Base-by-base conservation (phyloP, 352 stramenopile species). In the Phytophthora sansomeana region DNA sequence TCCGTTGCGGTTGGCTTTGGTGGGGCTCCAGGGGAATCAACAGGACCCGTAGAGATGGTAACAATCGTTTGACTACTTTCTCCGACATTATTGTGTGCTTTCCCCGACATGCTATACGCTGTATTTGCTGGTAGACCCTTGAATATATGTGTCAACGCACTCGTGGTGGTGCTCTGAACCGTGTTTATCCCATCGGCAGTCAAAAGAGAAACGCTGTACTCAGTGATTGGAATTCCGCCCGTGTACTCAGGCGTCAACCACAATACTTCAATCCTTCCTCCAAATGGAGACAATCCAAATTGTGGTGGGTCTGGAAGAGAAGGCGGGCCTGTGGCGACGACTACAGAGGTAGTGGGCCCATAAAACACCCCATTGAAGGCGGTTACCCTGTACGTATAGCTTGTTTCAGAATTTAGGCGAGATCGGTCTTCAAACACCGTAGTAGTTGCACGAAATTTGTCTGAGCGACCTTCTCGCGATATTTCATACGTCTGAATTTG, bases 401-500 rank as follows among this genome's bases (percentile, higher is more conserved):
- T 14, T 1, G 58, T 72, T 4, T 21, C 35, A 14, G 77, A 77
- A 11, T 28, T 48, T 4, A 93, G 59, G 30, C 57, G 55, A 24
- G 52, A 50, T 11, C 44, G 61, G 30, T 90, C 82, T 13, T 55
- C 61, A 42, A 87, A 83, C 0, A 41, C 26, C 0, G 70, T 66
- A 17, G 1, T 63, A 10, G 49, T 75, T 41, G 28, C 17, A n/a
- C 30, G 36, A 42, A 67, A 70, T 13, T 14, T 58, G n/a, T 50
- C 46, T 3, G 30, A 32, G 5, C 47, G 57, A 16, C 61, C 75
- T 6, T 14, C 16, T 9, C 77, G 77, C 24, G 28, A 36, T 10
- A 93, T 52, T 51, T 85, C 62, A 42, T 86, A 92, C 57, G 66
- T 62, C 7, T 57, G 1, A 14, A 92, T 87, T 5, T 38, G 11